Evolutionary conservation across 108 stramenopile genomes (phyloP).

Genomic region (Cyclotella kingstonii): DNA sequence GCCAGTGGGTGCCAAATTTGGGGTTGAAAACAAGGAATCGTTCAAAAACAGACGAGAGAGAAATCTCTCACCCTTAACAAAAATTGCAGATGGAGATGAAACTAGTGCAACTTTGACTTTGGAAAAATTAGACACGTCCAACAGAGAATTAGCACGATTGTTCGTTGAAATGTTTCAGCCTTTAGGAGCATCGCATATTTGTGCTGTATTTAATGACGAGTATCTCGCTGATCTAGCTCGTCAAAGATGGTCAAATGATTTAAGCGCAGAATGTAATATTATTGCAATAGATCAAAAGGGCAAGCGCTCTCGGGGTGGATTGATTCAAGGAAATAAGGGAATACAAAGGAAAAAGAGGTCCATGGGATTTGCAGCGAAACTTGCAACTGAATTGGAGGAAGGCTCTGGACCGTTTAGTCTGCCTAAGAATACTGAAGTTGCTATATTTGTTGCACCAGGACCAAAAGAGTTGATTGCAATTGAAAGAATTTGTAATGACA

Average conservation of each 20-base stretch:
- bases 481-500: conserved; percentile 67
- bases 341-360: conserved; percentile 49
- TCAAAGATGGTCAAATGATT: conserved; percentile 66
- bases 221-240: conserved; percentile 61
- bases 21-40: conserved; percentile 59
- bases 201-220: conserved; percentile 63
- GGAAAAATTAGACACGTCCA: conserved; percentile 63
- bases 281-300: conserved; percentile 62
- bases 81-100: conserved; percentile 7
- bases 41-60: conserved; percentile 36
- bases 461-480: conserved; percentile 74
- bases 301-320: conserved; percentile 24
- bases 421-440: conserved; percentile 69
- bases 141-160: conserved; percentile 78
- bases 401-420: conserved; percentile 61
- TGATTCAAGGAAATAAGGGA: conserved; percentile 31
- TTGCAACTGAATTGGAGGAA: conserved; percentile 66
- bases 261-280: conserved; percentile 60
- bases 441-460: conserved; percentile 79
- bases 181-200: conserved; percentile 72
- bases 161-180: conserved; percentile 92
- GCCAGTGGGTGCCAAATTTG: conserved; percentile 85
- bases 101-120: conserved; percentile 44
- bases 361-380: conserved; percentile 79
- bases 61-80: conserved; percentile 20